Evolutionary conservation across 1,139 yeast genomes (phyloP), one percentile per base, ranked within the genome.

Genomic region (Casaregolazyma lundiana): DNA sequence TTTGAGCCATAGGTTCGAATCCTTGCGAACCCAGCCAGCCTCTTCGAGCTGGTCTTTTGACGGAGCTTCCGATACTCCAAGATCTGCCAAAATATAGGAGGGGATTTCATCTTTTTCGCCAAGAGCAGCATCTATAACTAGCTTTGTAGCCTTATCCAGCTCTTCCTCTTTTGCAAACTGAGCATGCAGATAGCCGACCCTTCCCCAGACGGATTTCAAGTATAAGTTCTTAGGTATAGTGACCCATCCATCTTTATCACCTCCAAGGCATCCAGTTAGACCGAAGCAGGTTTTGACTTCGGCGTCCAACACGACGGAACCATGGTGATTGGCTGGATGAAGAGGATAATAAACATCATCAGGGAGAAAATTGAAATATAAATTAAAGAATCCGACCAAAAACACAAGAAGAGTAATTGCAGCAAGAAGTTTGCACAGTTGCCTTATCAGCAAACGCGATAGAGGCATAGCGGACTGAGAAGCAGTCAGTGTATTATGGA

Each of bases 191-290:
- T 50, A 67, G 16, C 60, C 59, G 21, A 58, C 53, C 38, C 50
- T 49, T 15, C 57, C 48, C 71, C 70, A 67, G 3, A 57, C 50
- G n/a, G 48, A 47, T 18, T 59, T 57, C 32, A 68, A 52, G 30
- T 54, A 59, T 16, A 68, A 52, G 44, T 68, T 69, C 48, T 68
- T 68, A 6, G 66, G 63, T 18, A 64, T 44, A 18, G 53, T 45
- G 41, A 49, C 51, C 72, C 72, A 67, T 3, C 57, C 64, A 20
- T 52, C 56, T 8, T 47, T 45, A 22, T 50, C 55, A 1, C 18
- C 37, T 9, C 42, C 37, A 9, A 53, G 45, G 45, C 70, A 66
- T 2, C 59, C 53, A 1, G 58, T 44, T 22, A 49, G 48, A n/a
- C 58, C 43, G 36, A 56, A 34, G 46, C 70, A 66, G 4, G 58